Conservation (phyloP, 306 rosid genomes). For the Pachyrhizus erosus region DNA sequence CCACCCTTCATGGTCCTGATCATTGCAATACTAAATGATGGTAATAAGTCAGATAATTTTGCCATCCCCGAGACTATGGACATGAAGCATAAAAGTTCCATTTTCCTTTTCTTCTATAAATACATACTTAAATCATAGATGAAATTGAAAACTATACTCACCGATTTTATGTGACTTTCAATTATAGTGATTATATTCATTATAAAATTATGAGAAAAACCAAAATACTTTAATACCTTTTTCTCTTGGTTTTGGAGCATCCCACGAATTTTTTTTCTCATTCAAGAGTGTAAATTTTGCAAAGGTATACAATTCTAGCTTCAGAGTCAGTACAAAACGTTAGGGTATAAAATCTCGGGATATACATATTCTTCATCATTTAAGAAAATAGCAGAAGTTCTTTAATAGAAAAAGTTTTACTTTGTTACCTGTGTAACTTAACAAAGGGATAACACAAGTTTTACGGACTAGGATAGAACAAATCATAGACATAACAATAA, state of each 20-base stretch:
- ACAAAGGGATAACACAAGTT: constrained; percentile 12
- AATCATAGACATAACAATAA: constrained; percentile 1
- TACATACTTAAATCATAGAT: constrained; percentile 16
- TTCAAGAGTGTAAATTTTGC: background rate
- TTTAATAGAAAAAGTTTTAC: constrained; percentile 16
- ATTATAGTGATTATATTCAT: background rate
- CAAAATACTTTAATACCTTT: background rate
- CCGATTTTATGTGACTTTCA: background rate
- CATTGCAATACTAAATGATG: constrained; percentile 88
- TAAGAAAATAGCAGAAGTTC: background rate
- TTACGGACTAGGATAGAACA: background rate
- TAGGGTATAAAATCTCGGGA: background rate
- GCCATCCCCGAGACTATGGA: background rate
- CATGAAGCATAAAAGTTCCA: constrained; percentile 20
- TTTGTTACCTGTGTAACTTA: background rate
- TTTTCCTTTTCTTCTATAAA: background rate
- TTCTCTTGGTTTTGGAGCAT: constrained; percentile 17
- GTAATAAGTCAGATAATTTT: constrained; percentile 48
- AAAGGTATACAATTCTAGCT: constrained; percentile 4
- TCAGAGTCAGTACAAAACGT: background rate
- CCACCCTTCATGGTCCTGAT: constrained; percentile 95
- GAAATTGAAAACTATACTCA: constrained; percentile 1
- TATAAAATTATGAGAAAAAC: background rate
- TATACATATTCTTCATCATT: constrained; percentile 13
- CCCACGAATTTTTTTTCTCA: background rate